phyloP scores from a whole-genome alignment of 768 basidiomycete species.

The Cyathus striatus region DNA sequence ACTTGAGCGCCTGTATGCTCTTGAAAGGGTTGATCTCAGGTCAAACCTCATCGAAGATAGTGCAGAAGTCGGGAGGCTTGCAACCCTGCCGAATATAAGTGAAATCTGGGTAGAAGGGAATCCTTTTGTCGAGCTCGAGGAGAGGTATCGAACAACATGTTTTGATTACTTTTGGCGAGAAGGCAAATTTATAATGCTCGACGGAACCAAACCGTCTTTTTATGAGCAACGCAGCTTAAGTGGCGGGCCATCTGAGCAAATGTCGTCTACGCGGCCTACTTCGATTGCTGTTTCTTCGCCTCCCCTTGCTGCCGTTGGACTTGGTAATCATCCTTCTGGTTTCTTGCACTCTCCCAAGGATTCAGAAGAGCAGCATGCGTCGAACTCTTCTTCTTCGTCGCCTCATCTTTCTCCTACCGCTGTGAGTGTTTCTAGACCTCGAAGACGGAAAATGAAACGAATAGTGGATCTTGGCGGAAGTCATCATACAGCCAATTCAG shows the following conservation, averaged over 20 bases:
- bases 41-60: slow-evolving; percentile 76
- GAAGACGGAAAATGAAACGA: slow-evolving; percentile 63
- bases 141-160: slow-evolving; percentile 70
- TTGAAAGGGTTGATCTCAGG: slow-evolving; percentile 84
- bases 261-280: slow-evolving; percentile 41
- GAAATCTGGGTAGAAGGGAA: slow-evolving; percentile 87
- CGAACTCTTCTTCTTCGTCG: slow-evolving; percentile 38
- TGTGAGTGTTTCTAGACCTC: slow-evolving; percentile 32
- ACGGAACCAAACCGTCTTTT: slow-evolving; percentile 66
- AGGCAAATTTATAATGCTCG: slow-evolving; percentile 71
- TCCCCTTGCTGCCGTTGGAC: slow-evolving; percentile 54
- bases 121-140: slow-evolving; percentile 68
- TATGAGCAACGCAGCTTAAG: slow-evolving; percentile 64
- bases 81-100: slow-evolving; percentile 69
- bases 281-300: slow-evolving; percentile 49
- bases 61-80: slow-evolving; percentile 79
- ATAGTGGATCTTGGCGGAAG: slow-evolving; percentile 75
- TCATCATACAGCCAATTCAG: slow-evolving; percentile 25
- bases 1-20: slow-evolving; percentile 79
- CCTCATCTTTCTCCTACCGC: slow-evolving; percentile 36
- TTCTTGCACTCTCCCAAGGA: slow-evolving; percentile 9
- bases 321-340: slow-evolving; percentile 20
- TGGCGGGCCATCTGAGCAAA: slow-evolving; percentile 43
- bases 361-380: slow-evolving; percentile 22
- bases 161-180: slow-evolving; percentile 85